Conservation (phyloP, 441 rosid genomes). For the Pelargonium cotyledonis region DNA sequence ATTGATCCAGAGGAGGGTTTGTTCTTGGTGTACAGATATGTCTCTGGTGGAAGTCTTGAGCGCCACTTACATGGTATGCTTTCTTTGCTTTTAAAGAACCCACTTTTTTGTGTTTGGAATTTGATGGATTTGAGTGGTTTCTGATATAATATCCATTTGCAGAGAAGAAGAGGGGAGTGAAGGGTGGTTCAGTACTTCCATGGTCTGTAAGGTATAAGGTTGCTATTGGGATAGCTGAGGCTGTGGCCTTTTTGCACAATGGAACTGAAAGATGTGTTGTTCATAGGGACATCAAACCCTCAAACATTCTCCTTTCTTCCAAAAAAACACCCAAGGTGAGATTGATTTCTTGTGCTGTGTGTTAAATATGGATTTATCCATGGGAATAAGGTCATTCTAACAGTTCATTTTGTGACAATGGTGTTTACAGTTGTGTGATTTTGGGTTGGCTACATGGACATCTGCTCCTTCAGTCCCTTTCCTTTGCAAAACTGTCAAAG, state of each 20-base stretch:
- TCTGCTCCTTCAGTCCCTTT: conserved; percentile 91
- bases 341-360: too few relatives aligned
- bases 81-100: conserved; percentile 7
- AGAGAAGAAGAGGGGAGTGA: conserved; percentile 69
- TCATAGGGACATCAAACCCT: conserved; percentile 97
- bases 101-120: conserved; percentile 8
- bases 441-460: conserved; percentile 97
- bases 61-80: conserved; percentile 77
- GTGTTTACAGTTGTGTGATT: conserved; percentile 76
- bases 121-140: conserved; percentile 22
- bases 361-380: too few relatives aligned
- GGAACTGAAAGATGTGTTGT: conserved; percentile 96
- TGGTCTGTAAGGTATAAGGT: conserved; percentile 87
- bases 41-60: conserved; percentile 91
- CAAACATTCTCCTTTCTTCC: conserved; percentile 92
- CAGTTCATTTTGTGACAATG: too few relatives aligned
- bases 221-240: conserved; percentile 77
- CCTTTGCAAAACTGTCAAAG: conserved; percentile 97
- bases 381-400: too few relatives aligned
- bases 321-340: conserved; percentile 87
- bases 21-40: conserved; percentile 89
- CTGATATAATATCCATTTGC: conserved; percentile 19
- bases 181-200: conserved; percentile 43
- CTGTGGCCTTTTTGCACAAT: conserved; percentile 73
- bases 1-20: conserved; percentile 85